phyloP scores from a whole-genome alignment of 129 eudicot genomes.

The Erigeron canadensis region DNA sequence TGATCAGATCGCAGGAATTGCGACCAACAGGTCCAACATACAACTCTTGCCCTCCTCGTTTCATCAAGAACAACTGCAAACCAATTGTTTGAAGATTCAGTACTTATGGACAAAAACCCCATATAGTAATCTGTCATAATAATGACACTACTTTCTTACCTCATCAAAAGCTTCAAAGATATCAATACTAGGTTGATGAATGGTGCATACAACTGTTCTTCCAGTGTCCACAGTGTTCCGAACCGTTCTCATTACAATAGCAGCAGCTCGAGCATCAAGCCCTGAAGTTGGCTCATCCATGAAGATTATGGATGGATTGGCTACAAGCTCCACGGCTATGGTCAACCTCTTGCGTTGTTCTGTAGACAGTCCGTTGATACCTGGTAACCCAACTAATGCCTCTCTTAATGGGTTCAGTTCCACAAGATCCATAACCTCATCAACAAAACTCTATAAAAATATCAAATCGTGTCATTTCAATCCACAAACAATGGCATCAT shows the following conservation, averaged over 20 bases:
- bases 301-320: constrained; percentile 59
- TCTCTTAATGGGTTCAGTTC: constrained; percentile 57
- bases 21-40: constrained; percentile 86
- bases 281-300: constrained; percentile 71
- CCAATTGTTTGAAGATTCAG: background rate
- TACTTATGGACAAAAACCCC: background rate
- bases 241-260: constrained; percentile 67
- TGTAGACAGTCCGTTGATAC: constrained; percentile 77
- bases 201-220: constrained; percentile 66
- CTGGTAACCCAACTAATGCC: constrained; percentile 78
- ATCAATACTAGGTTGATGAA: constrained; percentile 64
- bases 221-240: constrained; percentile 68
- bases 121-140: background rate
- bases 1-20: constrained; percentile 70
- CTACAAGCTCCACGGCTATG: constrained; percentile 64
- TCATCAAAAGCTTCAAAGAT: constrained; percentile 70
- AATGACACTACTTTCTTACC: constrained; percentile 21
- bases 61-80: constrained; percentile 73
- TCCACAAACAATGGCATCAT: background rate
- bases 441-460: constrained; percentile 64
- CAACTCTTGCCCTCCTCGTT: constrained; percentile 83
- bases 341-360: constrained; percentile 88
- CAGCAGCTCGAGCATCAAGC: constrained; percentile 63
- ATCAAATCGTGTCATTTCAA: constrained; percentile 11
- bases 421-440: constrained; percentile 78